A percentile compares a stretch with the other conserved stretches of the same genome.
phyloP scores from a whole-genome alignment of 257 asterid species.

The Cruciata laevipes region DNA sequence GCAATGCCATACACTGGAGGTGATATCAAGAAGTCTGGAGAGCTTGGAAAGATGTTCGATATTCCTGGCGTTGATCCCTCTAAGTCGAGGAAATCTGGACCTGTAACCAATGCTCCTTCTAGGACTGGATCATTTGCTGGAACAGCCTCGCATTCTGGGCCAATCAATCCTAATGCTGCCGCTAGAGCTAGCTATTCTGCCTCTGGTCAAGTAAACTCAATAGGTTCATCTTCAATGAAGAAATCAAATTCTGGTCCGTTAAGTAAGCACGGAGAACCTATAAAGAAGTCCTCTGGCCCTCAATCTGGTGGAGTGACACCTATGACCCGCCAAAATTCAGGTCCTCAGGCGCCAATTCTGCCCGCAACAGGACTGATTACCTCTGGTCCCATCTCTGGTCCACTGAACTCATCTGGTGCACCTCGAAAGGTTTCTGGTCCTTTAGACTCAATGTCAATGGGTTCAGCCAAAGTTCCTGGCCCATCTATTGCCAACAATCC shows the following conservation, averaged over 20 bases:
- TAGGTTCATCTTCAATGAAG: slow-evolving; percentile 60
- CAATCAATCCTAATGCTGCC: slow-evolving; percentile 47
- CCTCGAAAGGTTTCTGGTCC: slow-evolving; percentile 79
- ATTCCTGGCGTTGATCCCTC: slow-evolving; percentile 65
- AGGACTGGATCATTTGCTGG: slow-evolving; percentile 64
- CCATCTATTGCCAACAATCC: slow-evolving; percentile 53
- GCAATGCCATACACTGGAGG: slow-evolving; percentile 95
- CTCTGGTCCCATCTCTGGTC: slow-evolving; percentile 79
- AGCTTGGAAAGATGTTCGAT: slow-evolving; percentile 90
- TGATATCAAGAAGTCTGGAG: slow-evolving; percentile 87
- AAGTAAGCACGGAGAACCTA: slow-evolving; percentile 83
- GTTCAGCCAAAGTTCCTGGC: slow-evolving; percentile 45
- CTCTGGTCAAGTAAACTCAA: slow-evolving; percentile 70
- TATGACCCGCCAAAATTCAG: slow-evolving; percentile 65
- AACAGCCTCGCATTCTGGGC: slow-evolving; percentile 74
- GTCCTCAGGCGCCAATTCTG: slow-evolving; percentile 71
- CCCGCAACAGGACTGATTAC: slow-evolving; percentile 93
- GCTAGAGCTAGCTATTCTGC: slow-evolving; percentile 71
- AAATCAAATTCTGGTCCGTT: slow-evolving; percentile 81
- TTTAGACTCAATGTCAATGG: slow-evolving; percentile 50
- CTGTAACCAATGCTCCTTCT: slow-evolving; percentile 48
- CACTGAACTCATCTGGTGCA: slow-evolving; percentile 69
- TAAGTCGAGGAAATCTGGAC: slow-evolving; percentile 79
- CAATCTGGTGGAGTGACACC: slow-evolving; percentile 79
- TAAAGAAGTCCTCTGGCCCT: slow-evolving; percentile 80